Percentiles rank a stretch among this genome's conserved stretches.
These are phyloP conservation scores for Leccinum subgranulosum DNA, from an alignment of 768 basidiomycete species.

Conservation along the genomic window DNA sequence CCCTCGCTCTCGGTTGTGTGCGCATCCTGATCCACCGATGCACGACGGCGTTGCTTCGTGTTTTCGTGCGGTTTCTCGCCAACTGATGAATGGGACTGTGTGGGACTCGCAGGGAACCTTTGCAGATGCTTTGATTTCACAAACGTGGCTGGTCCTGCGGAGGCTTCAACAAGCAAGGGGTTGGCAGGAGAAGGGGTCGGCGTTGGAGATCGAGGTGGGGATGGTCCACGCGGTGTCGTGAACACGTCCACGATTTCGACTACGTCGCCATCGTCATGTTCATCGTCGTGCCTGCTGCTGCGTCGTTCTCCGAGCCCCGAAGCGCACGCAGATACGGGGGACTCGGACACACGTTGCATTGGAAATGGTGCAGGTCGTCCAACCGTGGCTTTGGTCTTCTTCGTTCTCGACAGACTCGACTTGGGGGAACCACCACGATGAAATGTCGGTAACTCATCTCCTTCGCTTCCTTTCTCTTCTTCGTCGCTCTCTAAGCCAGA, in stretches of 20 bases:
- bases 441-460: conserved; percentile 19
- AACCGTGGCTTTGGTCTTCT: background rate
- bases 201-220: conserved; percentile 21
- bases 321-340: background rate
- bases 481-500: conserved; percentile 10
- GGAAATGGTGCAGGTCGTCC: conserved; percentile 24
- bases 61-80: background rate
- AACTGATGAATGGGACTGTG: background rate
- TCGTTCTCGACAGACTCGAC: background rate
- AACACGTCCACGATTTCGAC: conserved; percentile 21
- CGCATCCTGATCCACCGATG: conserved; percentile 5
- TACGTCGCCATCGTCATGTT: background rate
- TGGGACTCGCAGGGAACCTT: conserved; percentile 16
- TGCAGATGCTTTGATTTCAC: background rate
- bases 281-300: background rate
- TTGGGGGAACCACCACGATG: conserved; percentile 12
- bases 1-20: conserved; percentile 4
- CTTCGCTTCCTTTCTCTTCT: conserved; percentile 8
- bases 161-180: background rate
- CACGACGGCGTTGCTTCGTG: conserved; percentile 1
- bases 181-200: conserved; percentile 16
- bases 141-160: background rate
- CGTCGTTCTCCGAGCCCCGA: background rate
- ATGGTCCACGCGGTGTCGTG: conserved; percentile 16
- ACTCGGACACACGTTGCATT: conserved; percentile 15